phyloP scores from a whole-genome alignment of 176 grass and related monocot species.

The Carex littledalei region DNA sequence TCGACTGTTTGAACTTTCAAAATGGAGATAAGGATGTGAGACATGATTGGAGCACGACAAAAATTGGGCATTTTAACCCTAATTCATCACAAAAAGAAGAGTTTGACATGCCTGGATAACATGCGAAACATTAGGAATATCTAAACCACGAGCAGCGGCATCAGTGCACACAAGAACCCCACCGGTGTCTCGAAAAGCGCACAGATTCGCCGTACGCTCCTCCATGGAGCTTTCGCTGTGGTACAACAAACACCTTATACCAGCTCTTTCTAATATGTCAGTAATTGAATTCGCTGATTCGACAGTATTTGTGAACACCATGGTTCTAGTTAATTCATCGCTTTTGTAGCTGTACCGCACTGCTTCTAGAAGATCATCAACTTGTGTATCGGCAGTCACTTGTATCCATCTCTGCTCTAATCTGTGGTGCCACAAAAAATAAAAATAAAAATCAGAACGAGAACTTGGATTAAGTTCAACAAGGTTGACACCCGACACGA shows the following conservation, averaged over 20 bases:
- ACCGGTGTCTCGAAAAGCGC: slow-evolving; percentile 56
- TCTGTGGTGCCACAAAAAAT: slow-evolving; percentile 32
- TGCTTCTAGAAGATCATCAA: slow-evolving; percentile 76
- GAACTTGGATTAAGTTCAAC: not conserved
- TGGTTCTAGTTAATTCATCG: slow-evolving; percentile 51
- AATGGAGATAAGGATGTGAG: too few relatives aligned
- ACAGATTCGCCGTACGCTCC: slow-evolving; percentile 60
- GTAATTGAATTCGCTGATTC: slow-evolving; percentile 79
- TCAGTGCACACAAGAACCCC: slow-evolving; percentile 95
- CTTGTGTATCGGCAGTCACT: slow-evolving; percentile 85
- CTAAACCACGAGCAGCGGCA: slow-evolving; percentile 88
- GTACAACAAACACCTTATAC: slow-evolving; percentile 61
- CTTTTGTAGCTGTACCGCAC: slow-evolving; percentile 50
- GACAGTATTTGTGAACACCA: slow-evolving; percentile 93
- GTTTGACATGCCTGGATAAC: slow-evolving; percentile 71
- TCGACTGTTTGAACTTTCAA: too few relatives aligned
- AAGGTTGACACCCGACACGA: not conserved
- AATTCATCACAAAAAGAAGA: not conserved
- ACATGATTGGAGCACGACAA: too few relatives aligned
- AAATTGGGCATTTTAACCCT: too few relatives aligned
- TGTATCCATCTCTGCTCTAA: slow-evolving; percentile 87
- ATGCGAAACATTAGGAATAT: slow-evolving; percentile 81
- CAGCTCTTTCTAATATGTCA: slow-evolving; percentile 60
- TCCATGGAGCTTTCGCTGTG: slow-evolving; percentile 70
- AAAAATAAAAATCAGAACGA: not conserved